These are phyloP conservation scores for Paspalum vaginatum DNA, from an alignment of 176 grass and related monocot genomes.

Conservation along the genomic window DNA sequence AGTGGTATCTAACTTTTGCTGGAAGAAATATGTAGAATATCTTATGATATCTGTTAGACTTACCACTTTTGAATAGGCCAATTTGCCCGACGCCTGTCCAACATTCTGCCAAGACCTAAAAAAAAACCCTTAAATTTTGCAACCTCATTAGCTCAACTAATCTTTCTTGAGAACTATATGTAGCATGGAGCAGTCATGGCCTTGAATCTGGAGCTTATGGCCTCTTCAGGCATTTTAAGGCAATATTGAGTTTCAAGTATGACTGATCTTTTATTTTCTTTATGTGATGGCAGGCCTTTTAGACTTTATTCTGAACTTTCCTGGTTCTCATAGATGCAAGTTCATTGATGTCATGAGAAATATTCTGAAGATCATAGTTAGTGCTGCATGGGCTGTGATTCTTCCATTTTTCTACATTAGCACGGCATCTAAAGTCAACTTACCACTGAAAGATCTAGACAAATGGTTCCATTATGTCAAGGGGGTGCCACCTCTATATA, in stretches of 20 bases:
- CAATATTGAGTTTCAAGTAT: conserved; percentile 30
- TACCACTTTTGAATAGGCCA: background rate
- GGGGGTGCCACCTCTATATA: conserved; percentile 84
- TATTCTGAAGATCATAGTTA: conserved; percentile 79
- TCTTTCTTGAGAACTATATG: conserved; percentile 25
- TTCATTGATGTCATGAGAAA: conserved; percentile 73
- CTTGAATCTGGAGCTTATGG: conserved; percentile 20
- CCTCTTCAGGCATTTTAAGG: conserved; percentile 3
- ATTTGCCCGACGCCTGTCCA: background rate
- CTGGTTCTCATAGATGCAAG: conserved; percentile 79
- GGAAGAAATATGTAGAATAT: background rate
- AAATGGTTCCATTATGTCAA: conserved; percentile 63
- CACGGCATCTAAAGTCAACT: conserved; percentile 56
- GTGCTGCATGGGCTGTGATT: conserved; percentile 74
- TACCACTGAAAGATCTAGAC: conserved; percentile 52
- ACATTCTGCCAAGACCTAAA: conserved; percentile 9
- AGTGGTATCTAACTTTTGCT: background rate
- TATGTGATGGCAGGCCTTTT: conserved; percentile 72
- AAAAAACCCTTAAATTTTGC: background rate
- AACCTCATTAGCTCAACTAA: conserved; percentile 14
- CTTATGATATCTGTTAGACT: background rate
- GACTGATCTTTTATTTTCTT: conserved; percentile 32
- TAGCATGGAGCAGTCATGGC: conserved; percentile 13
- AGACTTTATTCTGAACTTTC: conserved; percentile 91
- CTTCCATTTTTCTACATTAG: conserved; percentile 89